Conservation (phyloP, 257 asterid genomes). For the Penstemon barbatus region DNA sequence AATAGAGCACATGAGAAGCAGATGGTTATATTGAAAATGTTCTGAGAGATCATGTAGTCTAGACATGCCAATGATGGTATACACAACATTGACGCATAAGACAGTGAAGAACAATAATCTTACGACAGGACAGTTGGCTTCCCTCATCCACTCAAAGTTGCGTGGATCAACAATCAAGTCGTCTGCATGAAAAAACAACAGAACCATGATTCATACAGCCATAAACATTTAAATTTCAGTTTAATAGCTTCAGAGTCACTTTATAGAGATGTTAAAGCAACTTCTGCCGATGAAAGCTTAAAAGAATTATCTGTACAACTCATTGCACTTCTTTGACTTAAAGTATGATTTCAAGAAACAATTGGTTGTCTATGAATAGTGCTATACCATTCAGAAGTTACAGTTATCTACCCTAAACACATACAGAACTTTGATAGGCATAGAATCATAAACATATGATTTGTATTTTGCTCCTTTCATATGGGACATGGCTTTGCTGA, state of each 20-base stretch:
- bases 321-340: not conserved
- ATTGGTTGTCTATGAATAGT: not conserved
- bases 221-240: constrained; percentile 13
- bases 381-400: not conserved
- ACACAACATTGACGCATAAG: constrained; percentile 8
- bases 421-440: not conserved
- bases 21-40: constrained; percentile 1
- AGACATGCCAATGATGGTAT: constrained; percentile 22
- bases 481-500: not conserved
- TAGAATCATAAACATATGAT: too few relatives aligned
- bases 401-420: not conserved
- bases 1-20: constrained; percentile 17
- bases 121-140: constrained; percentile 93
- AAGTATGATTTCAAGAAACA: not conserved
- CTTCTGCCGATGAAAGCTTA: constrained; percentile 4
- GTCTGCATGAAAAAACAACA: constrained; percentile 50
- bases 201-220: not conserved
- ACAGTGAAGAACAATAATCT: constrained; percentile 27
- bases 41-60: constrained; percentile 2
- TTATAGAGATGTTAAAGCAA: not conserved
- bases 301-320: not conserved
- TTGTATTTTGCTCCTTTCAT: not conserved
- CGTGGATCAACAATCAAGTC: constrained; percentile 98
- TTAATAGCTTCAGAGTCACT: not conserved
- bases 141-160: constrained; percentile 96